These are phyloP conservation scores for Xanthoparmelia taractica DNA, from an alignment of 495 filamentous ascomycete species.

Conservation along the genomic window DNA sequence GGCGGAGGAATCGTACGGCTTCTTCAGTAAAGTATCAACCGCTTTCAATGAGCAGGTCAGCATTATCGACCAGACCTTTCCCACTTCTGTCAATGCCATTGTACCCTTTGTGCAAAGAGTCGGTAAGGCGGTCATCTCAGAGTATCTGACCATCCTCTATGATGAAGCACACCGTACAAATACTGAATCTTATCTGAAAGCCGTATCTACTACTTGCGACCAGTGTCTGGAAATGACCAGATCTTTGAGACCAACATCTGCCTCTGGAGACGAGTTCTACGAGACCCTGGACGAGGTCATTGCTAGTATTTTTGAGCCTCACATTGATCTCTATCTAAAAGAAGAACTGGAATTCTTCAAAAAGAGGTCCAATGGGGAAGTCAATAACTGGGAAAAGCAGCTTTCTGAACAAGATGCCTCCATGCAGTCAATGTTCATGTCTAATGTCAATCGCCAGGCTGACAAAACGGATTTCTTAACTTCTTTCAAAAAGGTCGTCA, in stretches of 20 bases:
- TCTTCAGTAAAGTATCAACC: constrained; percentile 64
- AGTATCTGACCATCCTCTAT: constrained; percentile 79
- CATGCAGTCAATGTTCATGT: constrained; percentile 91
- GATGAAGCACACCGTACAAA: constrained; percentile 78
- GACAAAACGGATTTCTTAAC: constrained; percentile 94
- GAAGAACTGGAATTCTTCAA: constrained; percentile 88
- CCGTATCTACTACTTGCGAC: constrained; percentile 78
- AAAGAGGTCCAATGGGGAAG: constrained; percentile 62
- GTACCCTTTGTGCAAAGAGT: constrained; percentile 73
- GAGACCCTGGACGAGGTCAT: constrained; percentile 53
- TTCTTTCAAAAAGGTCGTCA: constrained; percentile 97
- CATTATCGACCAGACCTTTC: constrained; percentile 80
- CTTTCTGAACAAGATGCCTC: constrained; percentile 84
- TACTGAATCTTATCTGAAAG: constrained; percentile 73
- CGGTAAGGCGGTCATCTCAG: constrained; percentile 73
- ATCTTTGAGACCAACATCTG: constrained; percentile 57
- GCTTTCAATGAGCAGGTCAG: constrained; percentile 79
- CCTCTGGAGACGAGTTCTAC: constrained; percentile 47
- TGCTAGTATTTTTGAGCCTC: constrained; percentile 72
- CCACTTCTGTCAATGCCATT: constrained; percentile 62
- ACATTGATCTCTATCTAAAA: constrained; percentile 85
- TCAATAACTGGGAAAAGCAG: constrained; percentile 82
- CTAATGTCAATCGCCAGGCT: constrained; percentile 83
- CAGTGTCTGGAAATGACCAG: constrained; percentile 69
- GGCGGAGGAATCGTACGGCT: constrained; percentile 67